Conservation (phyloP, 2,329 filamentous ascomycete species). For the Emericellopsis cladophorae region DNA sequence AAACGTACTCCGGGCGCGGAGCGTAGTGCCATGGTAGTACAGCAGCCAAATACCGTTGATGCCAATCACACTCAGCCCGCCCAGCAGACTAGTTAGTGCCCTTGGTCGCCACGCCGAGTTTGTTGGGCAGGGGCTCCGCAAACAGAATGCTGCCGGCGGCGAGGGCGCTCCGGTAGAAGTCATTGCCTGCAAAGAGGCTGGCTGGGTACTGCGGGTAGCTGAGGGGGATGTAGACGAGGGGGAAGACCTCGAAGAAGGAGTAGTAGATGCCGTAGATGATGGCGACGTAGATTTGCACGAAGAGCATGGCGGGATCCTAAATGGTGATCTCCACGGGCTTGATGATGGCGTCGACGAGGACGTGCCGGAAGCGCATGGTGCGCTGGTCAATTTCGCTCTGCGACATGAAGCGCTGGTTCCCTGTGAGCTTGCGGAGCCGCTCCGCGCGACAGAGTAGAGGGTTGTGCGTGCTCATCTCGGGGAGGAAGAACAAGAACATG, state of each 20-base stretch:
- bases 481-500: constrained; percentile 50
- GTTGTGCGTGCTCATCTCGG: constrained; percentile 47
- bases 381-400: constrained; percentile 52
- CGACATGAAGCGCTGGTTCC: constrained; percentile 40
- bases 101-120: constrained; percentile 44
- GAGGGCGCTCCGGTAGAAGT: constrained; percentile 43
- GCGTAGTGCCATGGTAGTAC: constrained; percentile 40
- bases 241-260: constrained; percentile 51
- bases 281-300: constrained; percentile 48
- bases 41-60: constrained; percentile 47
- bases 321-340: constrained; percentile 47
- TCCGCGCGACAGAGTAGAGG: constrained; percentile 48
- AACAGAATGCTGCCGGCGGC: constrained; percentile 50
- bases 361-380: constrained; percentile 31
- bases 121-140: constrained; percentile 43
- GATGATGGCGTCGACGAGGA: constrained; percentile 43
- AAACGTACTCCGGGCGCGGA: constrained; percentile 46
- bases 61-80: constrained; percentile 37
- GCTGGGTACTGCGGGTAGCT: constrained; percentile 44
- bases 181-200: constrained; percentile 46
- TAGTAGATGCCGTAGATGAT: constrained; percentile 52
- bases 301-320: constrained; percentile 49
- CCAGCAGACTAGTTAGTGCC: constrained; percentile 46
- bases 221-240: constrained; percentile 47
- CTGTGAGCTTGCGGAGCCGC: constrained; percentile 49